phyloP scores from a whole-genome alignment of 176 grass and related monocot genomes.

The Aechmea fasciata region DNA sequence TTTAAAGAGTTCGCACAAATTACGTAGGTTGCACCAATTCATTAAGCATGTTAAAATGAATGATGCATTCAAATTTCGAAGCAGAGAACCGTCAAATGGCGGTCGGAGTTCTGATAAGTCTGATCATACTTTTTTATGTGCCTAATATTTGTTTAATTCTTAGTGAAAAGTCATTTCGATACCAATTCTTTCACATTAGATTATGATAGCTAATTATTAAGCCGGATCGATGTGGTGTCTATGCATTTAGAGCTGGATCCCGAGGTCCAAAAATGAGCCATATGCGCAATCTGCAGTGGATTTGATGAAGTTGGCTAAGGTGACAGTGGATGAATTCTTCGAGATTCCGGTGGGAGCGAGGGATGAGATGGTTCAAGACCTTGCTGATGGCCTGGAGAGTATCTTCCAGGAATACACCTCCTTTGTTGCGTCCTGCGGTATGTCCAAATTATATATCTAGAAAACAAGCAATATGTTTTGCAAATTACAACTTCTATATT shows the following conservation, averaged over 20 bases:
- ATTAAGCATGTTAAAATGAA: no score
- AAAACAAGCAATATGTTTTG: no score
- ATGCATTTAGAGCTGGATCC: slow-evolving; percentile 66
- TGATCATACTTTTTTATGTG: no score
- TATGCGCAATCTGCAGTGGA: slow-evolving; percentile 62
- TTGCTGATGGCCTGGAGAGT: slow-evolving; percentile 52
- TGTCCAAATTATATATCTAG: background rate
- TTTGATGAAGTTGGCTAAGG: slow-evolving; percentile 60
- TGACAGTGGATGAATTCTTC: slow-evolving; percentile 67
- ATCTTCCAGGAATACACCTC: slow-evolving; percentile 65
- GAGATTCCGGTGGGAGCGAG: slow-evolving; percentile 63
- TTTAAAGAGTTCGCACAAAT: no score
- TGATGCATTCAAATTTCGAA: no score
- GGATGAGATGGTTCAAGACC: slow-evolving; percentile 70
- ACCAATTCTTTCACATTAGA: background rate
- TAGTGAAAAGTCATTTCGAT: background rate
- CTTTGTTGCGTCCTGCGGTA: slow-evolving; percentile 88
- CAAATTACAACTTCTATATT: no score
- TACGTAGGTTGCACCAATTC: no score
- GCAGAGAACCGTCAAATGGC: no score
- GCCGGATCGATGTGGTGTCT: no score
- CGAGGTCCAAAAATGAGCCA: slow-evolving; percentile 67
- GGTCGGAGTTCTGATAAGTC: no score
- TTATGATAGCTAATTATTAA: background rate
- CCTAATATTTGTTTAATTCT: no score